A percentile compares a stretch with the other conserved stretches of the same genome.
Conservation (phyloP, 2,329 filamentous ascomycete species). For the Trichophyton mentagrophytes region DNA sequence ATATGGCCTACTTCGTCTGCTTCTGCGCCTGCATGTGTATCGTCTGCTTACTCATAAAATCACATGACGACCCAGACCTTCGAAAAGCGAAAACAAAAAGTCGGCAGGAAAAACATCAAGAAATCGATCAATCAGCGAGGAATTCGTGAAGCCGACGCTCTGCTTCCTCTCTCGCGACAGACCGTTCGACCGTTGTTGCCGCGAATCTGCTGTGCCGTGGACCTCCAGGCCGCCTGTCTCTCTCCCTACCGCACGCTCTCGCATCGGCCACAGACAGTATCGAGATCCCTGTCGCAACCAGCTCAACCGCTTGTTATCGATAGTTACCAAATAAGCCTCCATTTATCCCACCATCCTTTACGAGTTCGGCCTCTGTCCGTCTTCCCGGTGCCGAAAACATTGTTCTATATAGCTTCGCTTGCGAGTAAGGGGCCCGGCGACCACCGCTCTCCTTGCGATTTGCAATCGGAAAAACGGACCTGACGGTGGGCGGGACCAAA, state of each 20-base stretch:
- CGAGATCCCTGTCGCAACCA: slow-evolving; percentile 5
- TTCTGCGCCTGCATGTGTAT: too few relatives aligned
- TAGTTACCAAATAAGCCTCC: background rate
- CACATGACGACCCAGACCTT: background rate
- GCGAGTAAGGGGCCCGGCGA: background rate
- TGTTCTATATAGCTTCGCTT: background rate
- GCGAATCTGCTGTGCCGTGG: background rate
- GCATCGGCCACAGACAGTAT: background rate
- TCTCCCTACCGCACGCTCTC: background rate
- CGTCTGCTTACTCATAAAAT: background rate
- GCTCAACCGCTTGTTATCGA: slow-evolving; percentile 6
- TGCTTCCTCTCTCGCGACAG: background rate
- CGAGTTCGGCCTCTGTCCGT: background rate
- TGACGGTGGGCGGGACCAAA: background rate
- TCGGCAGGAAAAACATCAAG: background rate
- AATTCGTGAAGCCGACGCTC: background rate
- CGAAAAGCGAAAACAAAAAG: background rate
- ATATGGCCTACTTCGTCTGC: too few relatives aligned
- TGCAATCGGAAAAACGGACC: background rate
- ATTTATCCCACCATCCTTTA: slow-evolving; percentile 4
- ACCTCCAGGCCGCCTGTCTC: background rate
- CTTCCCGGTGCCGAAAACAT: background rate
- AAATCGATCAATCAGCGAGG: background rate
- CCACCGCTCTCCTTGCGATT: background rate
- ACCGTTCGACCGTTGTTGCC: background rate